phyloP scores from a whole-genome alignment of 352 stramenopile species.

The Pythium oligandrum region DNA sequence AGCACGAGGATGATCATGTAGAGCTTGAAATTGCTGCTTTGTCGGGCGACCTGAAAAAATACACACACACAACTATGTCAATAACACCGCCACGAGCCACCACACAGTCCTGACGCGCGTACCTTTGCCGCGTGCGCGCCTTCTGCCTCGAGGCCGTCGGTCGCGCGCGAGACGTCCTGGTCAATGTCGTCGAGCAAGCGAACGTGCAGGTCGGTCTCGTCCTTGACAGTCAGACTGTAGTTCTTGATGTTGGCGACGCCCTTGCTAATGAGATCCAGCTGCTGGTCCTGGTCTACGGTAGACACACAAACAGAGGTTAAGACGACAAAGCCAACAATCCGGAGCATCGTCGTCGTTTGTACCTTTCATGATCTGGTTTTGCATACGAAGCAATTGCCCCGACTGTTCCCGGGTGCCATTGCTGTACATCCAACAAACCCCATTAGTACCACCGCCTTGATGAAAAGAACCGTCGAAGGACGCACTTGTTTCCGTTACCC shows the following conservation, averaged over 20 bases:
- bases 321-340: too few relatives aligned
- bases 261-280: constrained; percentile 77
- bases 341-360: neutral
- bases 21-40: constrained; percentile 94
- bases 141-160: constrained; percentile 81
- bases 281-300: constrained; percentile 76
- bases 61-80: too few relatives aligned
- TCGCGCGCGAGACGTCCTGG: constrained; percentile 78
- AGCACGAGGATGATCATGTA: constrained; percentile 89
- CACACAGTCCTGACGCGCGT: neutral
- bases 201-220: constrained; percentile 88
- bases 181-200: constrained; percentile 88
- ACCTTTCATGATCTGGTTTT: constrained; percentile 90
- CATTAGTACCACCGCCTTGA: constrained; percentile 1
- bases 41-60: constrained; percentile 84
- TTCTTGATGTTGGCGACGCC: constrained; percentile 82
- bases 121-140: constrained; percentile 62
- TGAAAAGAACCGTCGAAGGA: constrained; percentile 1
- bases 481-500: constrained; percentile 16
- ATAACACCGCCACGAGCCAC: too few relatives aligned
- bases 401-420: constrained; percentile 30
- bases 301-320: neutral
- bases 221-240: constrained; percentile 84
- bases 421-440: constrained; percentile 2
- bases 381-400: constrained; percentile 67